phyloP scores from a whole-genome alignment of 2,329 filamentous ascomycete genomes.

The Fusarium sp. region DNA sequence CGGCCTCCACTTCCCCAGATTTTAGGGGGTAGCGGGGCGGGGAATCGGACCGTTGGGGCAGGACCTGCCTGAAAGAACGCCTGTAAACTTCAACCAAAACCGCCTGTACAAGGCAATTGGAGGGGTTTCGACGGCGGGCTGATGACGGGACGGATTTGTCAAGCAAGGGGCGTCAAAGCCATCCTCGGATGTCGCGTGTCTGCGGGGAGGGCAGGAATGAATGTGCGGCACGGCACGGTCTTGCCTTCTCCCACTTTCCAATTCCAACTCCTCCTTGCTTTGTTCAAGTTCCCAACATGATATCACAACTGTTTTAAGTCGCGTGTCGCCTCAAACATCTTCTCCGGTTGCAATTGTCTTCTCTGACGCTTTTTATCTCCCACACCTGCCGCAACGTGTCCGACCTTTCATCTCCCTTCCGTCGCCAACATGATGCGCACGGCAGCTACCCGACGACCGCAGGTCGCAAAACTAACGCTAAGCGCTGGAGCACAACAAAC shows the following conservation, averaged over 20 bases:
- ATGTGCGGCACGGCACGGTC: conserved; percentile 17
- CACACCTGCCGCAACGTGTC: background rate
- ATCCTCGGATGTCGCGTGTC: conserved; percentile 23
- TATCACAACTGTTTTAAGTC: background rate
- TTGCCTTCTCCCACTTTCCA: conserved; percentile 3
- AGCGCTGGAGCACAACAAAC: background rate
- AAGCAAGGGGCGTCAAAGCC: conserved; percentile 10
- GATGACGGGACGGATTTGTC: background rate
- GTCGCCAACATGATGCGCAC: conserved; percentile 33
- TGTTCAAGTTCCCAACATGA: background rate
- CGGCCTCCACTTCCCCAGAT: conserved; percentile 23
- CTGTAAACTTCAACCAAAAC: conserved; percentile 16
- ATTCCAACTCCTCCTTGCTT: background rate
- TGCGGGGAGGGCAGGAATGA: conserved; percentile 28
- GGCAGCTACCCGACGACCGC: conserved; percentile 6
- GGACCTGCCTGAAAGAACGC: conserved; percentile 21
- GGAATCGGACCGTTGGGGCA: conserved; percentile 13
- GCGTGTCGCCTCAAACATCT: background rate
- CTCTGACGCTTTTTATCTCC: background rate
- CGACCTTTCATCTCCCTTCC: background rate
- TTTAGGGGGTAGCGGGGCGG: background rate
- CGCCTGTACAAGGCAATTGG: background rate
- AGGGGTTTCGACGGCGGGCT: background rate
- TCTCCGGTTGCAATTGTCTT: background rate
- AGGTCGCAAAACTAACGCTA: background rate